Evolutionary conservation across 208 protist genomes (phyloP).

Genomic region (Leptomonas seymouri): DNA sequence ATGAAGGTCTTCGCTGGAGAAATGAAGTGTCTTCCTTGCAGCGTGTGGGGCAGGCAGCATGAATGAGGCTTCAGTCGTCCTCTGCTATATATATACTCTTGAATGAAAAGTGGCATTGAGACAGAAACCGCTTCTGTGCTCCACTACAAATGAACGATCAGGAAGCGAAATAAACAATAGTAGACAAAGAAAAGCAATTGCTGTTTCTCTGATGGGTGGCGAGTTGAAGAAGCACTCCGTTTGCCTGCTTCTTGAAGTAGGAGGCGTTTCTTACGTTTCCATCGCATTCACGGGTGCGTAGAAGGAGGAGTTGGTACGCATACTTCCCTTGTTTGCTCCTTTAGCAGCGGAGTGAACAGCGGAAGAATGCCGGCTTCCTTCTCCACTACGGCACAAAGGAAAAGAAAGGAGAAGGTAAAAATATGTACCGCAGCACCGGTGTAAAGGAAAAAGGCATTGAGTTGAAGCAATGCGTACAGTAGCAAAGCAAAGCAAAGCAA

Average conservation of each 20-base stretch:
- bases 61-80: too few species aligned
- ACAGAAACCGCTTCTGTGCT: too few species aligned
- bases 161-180: too few species aligned
- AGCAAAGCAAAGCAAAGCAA: constrained; percentile 13
- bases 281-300: too few species aligned
- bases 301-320: not conserved
- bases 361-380: not conserved
- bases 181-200: not conserved
- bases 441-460: constrained; percentile 13
- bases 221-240: too few species aligned
- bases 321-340: not conserved
- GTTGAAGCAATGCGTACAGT: constrained; percentile 14
- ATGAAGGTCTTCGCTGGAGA: not conserved
- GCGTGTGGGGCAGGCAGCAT: not conserved
- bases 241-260: too few species aligned
- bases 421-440: not conserved
- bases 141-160: too few species aligned
- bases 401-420: constrained; percentile 18
- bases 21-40: constrained; percentile 1
- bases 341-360: not conserved
- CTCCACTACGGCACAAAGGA: constrained; percentile 7
- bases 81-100: too few species aligned
- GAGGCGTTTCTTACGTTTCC: too few species aligned
- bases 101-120: too few species aligned
- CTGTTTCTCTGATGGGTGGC: not conserved